Evolutionary conservation across 768 basidiomycete genomes (phyloP).

Genomic region (Punctularia strigosozonata): DNA sequence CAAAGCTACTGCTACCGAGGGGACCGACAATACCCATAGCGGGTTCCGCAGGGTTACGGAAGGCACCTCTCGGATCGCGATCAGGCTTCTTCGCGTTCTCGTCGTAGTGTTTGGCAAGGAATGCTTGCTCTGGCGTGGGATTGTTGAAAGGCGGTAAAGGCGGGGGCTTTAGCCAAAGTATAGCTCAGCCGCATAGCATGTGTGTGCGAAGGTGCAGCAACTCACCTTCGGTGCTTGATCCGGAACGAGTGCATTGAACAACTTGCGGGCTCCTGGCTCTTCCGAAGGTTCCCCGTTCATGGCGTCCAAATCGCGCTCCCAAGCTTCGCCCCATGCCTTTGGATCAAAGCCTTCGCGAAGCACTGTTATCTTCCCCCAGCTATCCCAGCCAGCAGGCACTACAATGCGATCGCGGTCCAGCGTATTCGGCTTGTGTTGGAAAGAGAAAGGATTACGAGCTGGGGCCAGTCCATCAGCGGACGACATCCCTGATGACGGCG

Average conservation of each 20-base stretch:
- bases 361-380: constrained; percentile 91
- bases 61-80: constrained; percentile 79
- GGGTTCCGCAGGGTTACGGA: constrained; percentile 64
- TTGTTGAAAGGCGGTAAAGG: constrained; percentile 68
- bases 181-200: background rate
- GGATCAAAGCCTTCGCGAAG: constrained; percentile 88
- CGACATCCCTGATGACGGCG: constrained; percentile 32
- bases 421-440: constrained; percentile 78
- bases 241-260: constrained; percentile 64
- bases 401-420: constrained; percentile 88
- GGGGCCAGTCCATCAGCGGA: constrained; percentile 31
- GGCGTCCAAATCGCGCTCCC: constrained; percentile 53
- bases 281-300: constrained; percentile 26
- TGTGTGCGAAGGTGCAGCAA: background rate
- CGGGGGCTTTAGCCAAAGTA: constrained; percentile 32
- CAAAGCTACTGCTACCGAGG: constrained; percentile 78
- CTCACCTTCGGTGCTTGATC: constrained; percentile 66
- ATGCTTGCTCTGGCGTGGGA: constrained; percentile 80
- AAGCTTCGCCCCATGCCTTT: constrained; percentile 65
- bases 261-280: constrained; percentile 44
- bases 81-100: constrained; percentile 84
- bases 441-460: constrained; percentile 74
- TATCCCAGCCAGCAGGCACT: constrained; percentile 95
- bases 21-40: constrained; percentile 85
- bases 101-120: constrained; percentile 87